Percentiles rank a stretch among this genome's conserved stretches.
phyloP scores from a whole-genome alignment of 2,329 filamentous ascomycete species.

The Penicillium sp. region DNA sequence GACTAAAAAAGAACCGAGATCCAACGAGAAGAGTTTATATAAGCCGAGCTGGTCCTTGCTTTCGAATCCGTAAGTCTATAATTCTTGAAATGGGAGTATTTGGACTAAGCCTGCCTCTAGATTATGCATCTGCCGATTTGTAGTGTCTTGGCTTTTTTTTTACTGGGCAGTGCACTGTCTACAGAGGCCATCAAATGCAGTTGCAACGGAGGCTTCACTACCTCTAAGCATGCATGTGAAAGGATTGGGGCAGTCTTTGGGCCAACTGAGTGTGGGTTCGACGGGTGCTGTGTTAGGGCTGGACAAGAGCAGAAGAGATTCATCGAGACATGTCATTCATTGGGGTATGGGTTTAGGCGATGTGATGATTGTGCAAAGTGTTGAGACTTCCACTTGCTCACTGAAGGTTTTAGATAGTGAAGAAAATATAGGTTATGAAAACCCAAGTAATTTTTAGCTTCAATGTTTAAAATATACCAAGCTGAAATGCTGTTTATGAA shows the following conservation, averaged over 20 bases:
- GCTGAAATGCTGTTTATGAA: slow-evolving; percentile 16
- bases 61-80: not conserved
- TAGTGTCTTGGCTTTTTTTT: not conserved
- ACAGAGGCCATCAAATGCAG: slow-evolving; percentile 2
- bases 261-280: slow-evolving; percentile 2
- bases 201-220: not conserved
- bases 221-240: slow-evolving; percentile 1
- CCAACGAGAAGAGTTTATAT: not conserved
- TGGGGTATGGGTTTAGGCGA: slow-evolving; percentile 7
- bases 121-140: not conserved
- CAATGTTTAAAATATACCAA: not conserved
- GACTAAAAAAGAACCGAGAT: not conserved
- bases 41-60: not conserved
- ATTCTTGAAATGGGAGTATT: not conserved
- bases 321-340: not conserved
- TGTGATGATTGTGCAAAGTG: slow-evolving; percentile 13
- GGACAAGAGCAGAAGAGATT: slow-evolving; percentile 1
- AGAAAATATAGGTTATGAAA: not conserved
- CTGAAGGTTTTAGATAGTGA: not conserved
- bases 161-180: not conserved
- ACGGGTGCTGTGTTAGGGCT: slow-evolving; percentile 5
- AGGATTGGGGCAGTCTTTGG: not conserved
- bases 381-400: not conserved
- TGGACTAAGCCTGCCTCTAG: not conserved
- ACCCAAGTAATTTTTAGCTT: not conserved